Evolutionary conservation across 148 eudicot genomes (phyloP).

Genomic region (Silene uniflora): DNA sequence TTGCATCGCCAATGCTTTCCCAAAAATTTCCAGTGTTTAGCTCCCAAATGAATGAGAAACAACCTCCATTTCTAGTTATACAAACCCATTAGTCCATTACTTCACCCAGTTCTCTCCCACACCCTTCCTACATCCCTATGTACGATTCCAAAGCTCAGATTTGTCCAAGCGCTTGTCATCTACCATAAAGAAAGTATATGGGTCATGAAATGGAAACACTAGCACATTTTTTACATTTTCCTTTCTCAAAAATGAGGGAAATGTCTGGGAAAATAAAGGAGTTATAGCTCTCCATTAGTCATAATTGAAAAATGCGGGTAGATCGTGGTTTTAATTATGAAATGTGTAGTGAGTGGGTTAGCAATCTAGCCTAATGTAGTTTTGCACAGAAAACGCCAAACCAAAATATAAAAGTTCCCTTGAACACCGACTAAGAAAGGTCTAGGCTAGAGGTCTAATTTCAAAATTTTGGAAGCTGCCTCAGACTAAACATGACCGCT

Average conservation of each 20-base stretch:
- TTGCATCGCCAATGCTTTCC: conserved; percentile 56
- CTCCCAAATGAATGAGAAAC: conserved; percentile 62
- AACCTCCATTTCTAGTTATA: conserved; percentile 52
- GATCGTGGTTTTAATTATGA: neutral
- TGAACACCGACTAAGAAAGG: neutral
- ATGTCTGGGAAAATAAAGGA: conserved; percentile 8
- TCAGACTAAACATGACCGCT: neutral
- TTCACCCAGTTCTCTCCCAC: conserved; percentile 75
- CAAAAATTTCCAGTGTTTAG: conserved; percentile 60
- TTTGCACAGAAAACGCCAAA: neutral
- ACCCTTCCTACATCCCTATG: conserved; percentile 87
- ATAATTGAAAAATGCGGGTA: neutral
- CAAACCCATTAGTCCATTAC: conserved; percentile 68
- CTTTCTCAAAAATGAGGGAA: conserved; percentile 32
- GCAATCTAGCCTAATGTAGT: neutral
- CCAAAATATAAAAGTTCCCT: neutral
- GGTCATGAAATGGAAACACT: conserved; percentile 62
- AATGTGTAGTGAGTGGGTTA: neutral
- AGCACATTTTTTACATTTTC: conserved; percentile 44
- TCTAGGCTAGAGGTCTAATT: neutral
- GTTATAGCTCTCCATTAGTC: conserved; percentile 9
- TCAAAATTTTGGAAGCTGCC: neutral
- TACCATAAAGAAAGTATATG: conserved; percentile 89
- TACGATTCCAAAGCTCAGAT: conserved; percentile 93
- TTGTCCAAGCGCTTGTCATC: conserved; percentile 97